These are phyloP conservation scores for Neurospora intermedia DNA, from an alignment of 495 filamentous ascomycete genomes.

Conservation along the genomic window DNA sequence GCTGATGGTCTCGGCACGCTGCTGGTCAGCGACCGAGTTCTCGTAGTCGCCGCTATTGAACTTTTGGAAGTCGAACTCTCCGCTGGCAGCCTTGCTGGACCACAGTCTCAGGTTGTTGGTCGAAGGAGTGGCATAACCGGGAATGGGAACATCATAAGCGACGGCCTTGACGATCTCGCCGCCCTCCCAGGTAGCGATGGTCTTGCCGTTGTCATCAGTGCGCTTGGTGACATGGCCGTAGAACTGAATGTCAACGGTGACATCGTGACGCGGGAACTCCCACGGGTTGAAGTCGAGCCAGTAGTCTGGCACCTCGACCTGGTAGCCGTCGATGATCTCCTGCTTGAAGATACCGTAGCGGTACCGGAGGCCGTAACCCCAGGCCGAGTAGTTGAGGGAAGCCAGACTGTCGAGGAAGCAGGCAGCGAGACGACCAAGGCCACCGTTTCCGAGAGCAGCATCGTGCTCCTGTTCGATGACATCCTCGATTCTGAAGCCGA, in stretches of 20 bases:
- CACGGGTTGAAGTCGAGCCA: slow-evolving; percentile 99
- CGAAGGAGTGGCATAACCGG: slow-evolving; percentile 77
- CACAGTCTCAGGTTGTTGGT: slow-evolving; percentile 95
- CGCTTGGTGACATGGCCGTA: slow-evolving; percentile 69
- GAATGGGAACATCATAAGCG: slow-evolving; percentile 91
- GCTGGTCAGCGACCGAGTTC: slow-evolving; percentile 90
- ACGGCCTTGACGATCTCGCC: slow-evolving; percentile 89
- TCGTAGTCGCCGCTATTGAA: slow-evolving; percentile 99
- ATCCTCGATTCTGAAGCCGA: slow-evolving; percentile 95
- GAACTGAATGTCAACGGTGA: slow-evolving; percentile 93
- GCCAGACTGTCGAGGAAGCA: slow-evolving; percentile 96
- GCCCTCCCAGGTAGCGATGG: slow-evolving; percentile 66
- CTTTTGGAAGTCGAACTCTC: slow-evolving; percentile 98
- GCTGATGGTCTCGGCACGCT: slow-evolving; percentile 93
- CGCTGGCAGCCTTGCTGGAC: slow-evolving; percentile 93
- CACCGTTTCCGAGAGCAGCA: slow-evolving; percentile 91
- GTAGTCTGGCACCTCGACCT: slow-evolving; percentile 96
- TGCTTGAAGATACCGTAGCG: slow-evolving; percentile 99
- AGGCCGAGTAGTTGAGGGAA: slow-evolving; percentile 87
- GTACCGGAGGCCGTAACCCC: slow-evolving; percentile 94
- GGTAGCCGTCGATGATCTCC: slow-evolving; percentile 94
- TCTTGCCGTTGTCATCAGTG: slow-evolving; percentile 67
- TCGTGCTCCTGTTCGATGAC: slow-evolving; percentile 92
- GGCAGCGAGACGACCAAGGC: slow-evolving; percentile 85
- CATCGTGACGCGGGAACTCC: slow-evolving; percentile 94